phyloP scores from a whole-genome alignment of 2,329 filamentous ascomycete species.

The Claviceps africana region DNA sequence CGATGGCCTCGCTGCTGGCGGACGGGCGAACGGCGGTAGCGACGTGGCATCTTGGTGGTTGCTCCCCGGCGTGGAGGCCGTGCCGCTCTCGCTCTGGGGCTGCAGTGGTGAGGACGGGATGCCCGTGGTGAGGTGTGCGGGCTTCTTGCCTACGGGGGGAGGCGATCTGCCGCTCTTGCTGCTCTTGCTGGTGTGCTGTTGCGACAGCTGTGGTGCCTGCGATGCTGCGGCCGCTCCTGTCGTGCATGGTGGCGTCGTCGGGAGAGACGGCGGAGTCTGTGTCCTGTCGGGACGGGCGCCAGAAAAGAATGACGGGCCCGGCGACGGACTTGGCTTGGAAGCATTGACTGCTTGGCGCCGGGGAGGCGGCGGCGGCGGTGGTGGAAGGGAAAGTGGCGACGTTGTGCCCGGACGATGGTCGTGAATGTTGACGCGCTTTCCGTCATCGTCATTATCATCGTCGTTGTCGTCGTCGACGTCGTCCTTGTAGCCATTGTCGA shows the following conservation, averaged over 20 bases:
- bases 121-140: slow-evolving; percentile 33
- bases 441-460: neutral
- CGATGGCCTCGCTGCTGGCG: no score
- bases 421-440: neutral
- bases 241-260: slow-evolving; percentile 16
- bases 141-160: slow-evolving; percentile 51
- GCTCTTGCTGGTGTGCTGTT: slow-evolving; percentile 18
- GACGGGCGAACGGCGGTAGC: no score
- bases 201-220: slow-evolving; percentile 19
- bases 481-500: slow-evolving; percentile 21
- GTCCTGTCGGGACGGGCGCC: slow-evolving; percentile 11
- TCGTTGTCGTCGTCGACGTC: neutral
- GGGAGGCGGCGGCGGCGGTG: slow-evolving; percentile 25
- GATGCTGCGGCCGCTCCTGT: slow-evolving; percentile 19
- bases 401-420: neutral
- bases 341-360: slow-evolving; percentile 25
- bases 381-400: slow-evolving; percentile 14
- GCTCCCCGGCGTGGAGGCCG: slow-evolving; percentile 3
- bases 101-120: slow-evolving; percentile 11
- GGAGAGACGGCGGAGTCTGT: slow-evolving; percentile 14
- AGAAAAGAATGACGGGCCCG: slow-evolving; percentile 1
- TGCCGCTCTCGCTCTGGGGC: slow-evolving; percentile 10
- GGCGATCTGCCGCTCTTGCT: slow-evolving; percentile 21
- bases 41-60: neutral
- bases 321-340: slow-evolving; percentile 1